Percentiles rank a stretch among this genome's conserved stretches.
Evolutionary conservation across 768 basidiomycete genomes (phyloP).

Genomic region (Heimioporus sp.): DNA sequence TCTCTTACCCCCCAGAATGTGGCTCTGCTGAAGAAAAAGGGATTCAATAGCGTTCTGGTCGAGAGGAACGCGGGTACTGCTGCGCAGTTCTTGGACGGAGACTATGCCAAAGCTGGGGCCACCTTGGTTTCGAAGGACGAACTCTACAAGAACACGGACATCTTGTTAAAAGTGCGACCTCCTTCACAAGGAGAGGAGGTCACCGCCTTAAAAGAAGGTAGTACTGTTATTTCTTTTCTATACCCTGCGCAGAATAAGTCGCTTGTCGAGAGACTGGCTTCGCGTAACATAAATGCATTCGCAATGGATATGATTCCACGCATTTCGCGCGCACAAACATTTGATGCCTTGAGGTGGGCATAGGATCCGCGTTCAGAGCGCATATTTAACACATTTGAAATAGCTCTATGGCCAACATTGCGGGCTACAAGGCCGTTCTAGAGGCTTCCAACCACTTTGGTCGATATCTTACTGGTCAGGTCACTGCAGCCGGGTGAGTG

Average conservation of each 20-base stretch:
- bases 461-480: slow-evolving; percentile 86
- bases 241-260: slow-evolving; percentile 81
- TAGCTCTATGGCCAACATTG: slow-evolving; percentile 92
- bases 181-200: slow-evolving; percentile 65
- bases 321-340: slow-evolving; percentile 87
- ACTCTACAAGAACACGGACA: slow-evolving; percentile 66
- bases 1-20: slow-evolving; percentile 81
- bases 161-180: slow-evolving; percentile 84
- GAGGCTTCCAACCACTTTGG: slow-evolving; percentile 91
- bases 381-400: neutral
- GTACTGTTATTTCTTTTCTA: slow-evolving; percentile 80
- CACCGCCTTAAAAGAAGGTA: slow-evolving; percentile 62
- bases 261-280: slow-evolving; percentile 67
- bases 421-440: slow-evolving; percentile 90
- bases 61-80: slow-evolving; percentile 68
- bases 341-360: slow-evolving; percentile 77
- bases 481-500: slow-evolving; percentile 83
- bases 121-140: slow-evolving; percentile 71
- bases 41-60: slow-evolving; percentile 70
- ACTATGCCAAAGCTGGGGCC: slow-evolving; percentile 77
- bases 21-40: slow-evolving; percentile 75
- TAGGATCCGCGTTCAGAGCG: slow-evolving; percentile 1
- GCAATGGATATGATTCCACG: slow-evolving; percentile 94
- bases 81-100: slow-evolving; percentile 80
- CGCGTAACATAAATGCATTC: slow-evolving; percentile 67